phyloP scores from a whole-genome alignment of 805 yeast species.

The Saturnispora gosingensis region DNA sequence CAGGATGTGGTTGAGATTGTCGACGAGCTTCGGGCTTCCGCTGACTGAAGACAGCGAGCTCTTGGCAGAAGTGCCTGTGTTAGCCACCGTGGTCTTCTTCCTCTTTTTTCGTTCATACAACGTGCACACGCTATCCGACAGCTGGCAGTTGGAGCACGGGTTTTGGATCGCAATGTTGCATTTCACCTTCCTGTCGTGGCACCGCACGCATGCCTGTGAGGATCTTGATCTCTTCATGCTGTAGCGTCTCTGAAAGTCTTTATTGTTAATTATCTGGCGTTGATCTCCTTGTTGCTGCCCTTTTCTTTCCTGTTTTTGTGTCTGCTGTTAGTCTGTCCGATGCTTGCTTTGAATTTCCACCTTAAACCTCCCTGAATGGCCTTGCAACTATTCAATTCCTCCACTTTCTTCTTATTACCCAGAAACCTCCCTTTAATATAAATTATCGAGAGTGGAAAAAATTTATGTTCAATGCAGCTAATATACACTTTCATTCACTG shows the following conservation, averaged over 20 bases:
- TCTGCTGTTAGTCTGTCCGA: no score
- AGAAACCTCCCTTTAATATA: not conserved
- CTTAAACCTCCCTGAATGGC: not conserved
- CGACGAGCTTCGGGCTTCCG: not conserved
- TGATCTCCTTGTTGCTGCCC: no score
- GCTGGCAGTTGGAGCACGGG: conserved; percentile 56
- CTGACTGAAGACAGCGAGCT: not conserved
- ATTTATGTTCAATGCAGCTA: not conserved
- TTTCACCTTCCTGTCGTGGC: conserved; percentile 67
- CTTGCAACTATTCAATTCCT: not conserved
- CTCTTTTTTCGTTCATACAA: conserved; percentile 39
- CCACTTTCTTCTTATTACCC: not conserved
- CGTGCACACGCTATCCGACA: conserved; percentile 60
- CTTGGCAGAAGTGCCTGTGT: not conserved
- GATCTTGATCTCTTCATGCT: conserved; percentile 47
- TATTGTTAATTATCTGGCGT: not conserved
- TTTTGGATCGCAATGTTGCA: conserved; percentile 47
- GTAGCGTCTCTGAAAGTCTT: not conserved
- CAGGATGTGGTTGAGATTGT: not conserved
- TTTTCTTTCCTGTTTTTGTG: no score
- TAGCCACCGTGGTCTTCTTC: conserved; percentile 4
- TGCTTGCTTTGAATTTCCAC: no score
- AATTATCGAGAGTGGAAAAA: not conserved
- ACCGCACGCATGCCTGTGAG: conserved; percentile 60
- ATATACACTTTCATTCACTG: not conserved